Base-by-base conservation (phyloP, 805 yeast genomes). In the Lipomyces spencermartinsiae region DNA sequence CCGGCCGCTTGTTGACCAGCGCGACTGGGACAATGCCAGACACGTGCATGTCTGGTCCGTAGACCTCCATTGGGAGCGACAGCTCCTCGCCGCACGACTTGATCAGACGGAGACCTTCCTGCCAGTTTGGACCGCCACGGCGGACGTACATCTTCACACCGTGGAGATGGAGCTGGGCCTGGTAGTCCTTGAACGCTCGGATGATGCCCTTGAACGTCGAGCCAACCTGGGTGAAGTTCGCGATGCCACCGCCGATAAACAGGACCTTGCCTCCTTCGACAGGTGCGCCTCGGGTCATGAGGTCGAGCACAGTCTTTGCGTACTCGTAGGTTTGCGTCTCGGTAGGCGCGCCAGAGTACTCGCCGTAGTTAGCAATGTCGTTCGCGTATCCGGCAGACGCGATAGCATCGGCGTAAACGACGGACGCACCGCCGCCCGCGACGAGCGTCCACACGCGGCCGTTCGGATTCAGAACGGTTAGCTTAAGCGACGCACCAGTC, bases 31-130 rank as follows among this genome's bases (percentile, higher is more conserved):
- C 84, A 62, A 81, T 82, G 37, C 84, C 84, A 37, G 81, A 77
- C 34, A 81, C 84, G 72, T 81, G 84, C 84, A 82, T 82, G 67
- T 82, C 84, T n/a, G 84, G 84, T n/a, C 84, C 84, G 72, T 78
- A 81, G 66, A 82, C 80, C 75, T 81, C 84, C 84, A 81, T 82
- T 49, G 82, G 82, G 68, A 81, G 73, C 54, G 79, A 80, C 22
- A 82, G 78, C 72, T 81, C 84, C 74, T 82, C 82, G 59, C 84
- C 83, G 58, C 82, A 81, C 61, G 76, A 74, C 76, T 78, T 80
- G 76, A 81, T 78, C 62, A 82, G 78, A 43, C 83, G 79, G 65
- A 81, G 78, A 68, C 84, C 84, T 74, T 81, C 84, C 74, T 81
- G 84, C 83, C 84, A 81, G 78, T 81, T 81, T 62, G 84, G 84